Conservation (phyloP, 2,329 filamentous ascomycete species). For the Ophiostoma piceae region DNA sequence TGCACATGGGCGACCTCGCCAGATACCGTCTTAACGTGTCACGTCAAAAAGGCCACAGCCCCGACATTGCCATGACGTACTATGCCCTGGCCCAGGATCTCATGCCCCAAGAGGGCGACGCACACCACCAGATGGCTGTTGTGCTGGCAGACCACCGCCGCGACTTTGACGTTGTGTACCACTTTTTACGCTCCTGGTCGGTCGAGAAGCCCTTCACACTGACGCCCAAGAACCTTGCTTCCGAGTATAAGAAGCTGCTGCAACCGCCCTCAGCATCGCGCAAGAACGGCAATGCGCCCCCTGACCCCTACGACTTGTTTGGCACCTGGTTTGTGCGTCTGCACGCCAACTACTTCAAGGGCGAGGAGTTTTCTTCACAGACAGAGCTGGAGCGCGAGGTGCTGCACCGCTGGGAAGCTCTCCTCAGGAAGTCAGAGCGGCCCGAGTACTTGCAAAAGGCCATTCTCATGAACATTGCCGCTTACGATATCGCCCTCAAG, state of each 20-base stretch:
- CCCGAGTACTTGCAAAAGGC: slow-evolving; percentile 69
- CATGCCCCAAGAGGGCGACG: slow-evolving; percentile 70
- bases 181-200: slow-evolving; percentile 78
- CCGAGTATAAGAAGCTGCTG: slow-evolving; percentile 62
- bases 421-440: slow-evolving; percentile 63
- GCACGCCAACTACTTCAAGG: slow-evolving; percentile 78
- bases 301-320: slow-evolving; percentile 59
- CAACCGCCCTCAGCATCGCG: slow-evolving; percentile 31
- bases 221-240: slow-evolving; percentile 69
- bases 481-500: slow-evolving; percentile 62
- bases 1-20: slow-evolving; percentile 83
- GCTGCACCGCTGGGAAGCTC: slow-evolving; percentile 67
- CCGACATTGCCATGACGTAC: slow-evolving; percentile 74
- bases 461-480: slow-evolving; percentile 77
- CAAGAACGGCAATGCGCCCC: slow-evolving; percentile 33
- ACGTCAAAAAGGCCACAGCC: slow-evolving; percentile 67
- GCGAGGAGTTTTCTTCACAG: slow-evolving; percentile 66
- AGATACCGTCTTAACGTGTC: slow-evolving; percentile 71
- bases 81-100: slow-evolving; percentile 78
- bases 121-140: slow-evolving; percentile 87
- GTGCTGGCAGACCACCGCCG: slow-evolving; percentile 74
- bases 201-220: slow-evolving; percentile 69
- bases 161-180: slow-evolving; percentile 72
- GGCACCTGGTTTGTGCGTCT: slow-evolving; percentile 78
- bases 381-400: slow-evolving; percentile 83